Conservation (phyloP, 352 stramenopile genomes). For the Hyphochytrium catenoides region DNA sequence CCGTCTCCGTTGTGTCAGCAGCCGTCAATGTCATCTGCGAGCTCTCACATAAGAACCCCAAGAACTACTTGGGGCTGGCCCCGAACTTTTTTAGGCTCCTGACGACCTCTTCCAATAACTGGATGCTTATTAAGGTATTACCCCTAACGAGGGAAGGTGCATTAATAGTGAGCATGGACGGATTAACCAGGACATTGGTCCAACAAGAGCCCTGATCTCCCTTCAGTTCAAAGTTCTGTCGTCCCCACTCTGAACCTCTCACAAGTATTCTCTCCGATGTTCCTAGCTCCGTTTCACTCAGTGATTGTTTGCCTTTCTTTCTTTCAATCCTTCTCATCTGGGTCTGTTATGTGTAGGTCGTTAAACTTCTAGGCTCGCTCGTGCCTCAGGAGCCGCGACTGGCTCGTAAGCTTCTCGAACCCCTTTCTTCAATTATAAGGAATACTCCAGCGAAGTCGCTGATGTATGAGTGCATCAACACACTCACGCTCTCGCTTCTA, state of each 20-base stretch:
- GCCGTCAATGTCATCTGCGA: conserved; percentile 99
- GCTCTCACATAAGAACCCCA: conserved; percentile 93
- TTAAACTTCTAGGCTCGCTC: conserved; percentile 91
- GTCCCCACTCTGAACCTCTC: too few relatives aligned
- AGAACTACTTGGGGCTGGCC: conserved; percentile 92
- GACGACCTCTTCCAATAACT: conserved; percentile 95
- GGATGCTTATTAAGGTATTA: conserved; percentile 96
- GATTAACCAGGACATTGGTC: too few relatives aligned
- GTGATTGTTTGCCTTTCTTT: conserved; percentile 3
- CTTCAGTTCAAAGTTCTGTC: too few relatives aligned
- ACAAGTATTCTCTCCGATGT: too few relatives aligned
- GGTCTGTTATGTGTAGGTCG: conserved; percentile 31
- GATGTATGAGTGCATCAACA: conserved; percentile 91
- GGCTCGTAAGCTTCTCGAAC: conserved; percentile 91
- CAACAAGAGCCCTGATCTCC: too few relatives aligned
- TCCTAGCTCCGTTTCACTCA: too few relatives aligned
- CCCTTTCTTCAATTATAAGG: conserved; percentile 86
- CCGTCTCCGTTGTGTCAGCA: conserved; percentile 87
- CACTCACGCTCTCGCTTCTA: conserved; percentile 83
- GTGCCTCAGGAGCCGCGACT: conserved; percentile 92
- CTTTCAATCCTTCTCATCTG: background rate
- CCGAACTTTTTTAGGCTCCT: conserved; percentile 95
- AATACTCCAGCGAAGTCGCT: conserved; percentile 94
- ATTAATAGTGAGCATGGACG: too few relatives aligned
- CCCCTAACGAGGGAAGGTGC: too few relatives aligned